Base-by-base conservation (phyloP, 225 moss, liverwort and hornwort species). In the Marchantia polymorpha region DNA sequence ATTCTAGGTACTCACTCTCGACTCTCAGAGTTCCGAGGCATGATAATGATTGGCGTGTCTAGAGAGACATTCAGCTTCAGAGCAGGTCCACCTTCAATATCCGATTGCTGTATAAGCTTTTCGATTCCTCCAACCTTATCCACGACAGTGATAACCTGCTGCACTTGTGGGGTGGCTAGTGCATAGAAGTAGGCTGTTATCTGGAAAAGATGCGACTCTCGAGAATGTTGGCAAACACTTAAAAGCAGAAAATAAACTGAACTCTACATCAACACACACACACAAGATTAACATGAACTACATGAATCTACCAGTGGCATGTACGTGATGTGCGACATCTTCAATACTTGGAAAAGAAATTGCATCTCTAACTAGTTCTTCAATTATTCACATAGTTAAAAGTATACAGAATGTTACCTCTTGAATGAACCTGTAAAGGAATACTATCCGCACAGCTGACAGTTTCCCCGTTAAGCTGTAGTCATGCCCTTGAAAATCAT, bases 371-470 rank as follows among this genome's bases (percentile, higher is more conserved):
- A 15, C 16, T 17, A 58, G 5, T 16, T 58, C 14, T 58, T 58
- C 15, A 58, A 58, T 58, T 64, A 22, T 64, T 23, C 25, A 12
- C n/a, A 7, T n/a, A 52, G 52, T 10, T 51, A 12, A 49, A 23
- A 14, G 39, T 70, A n/a, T 22, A 22, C 31, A 49, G 54, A 29
- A 14, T 77, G 15, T 80, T 83, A 94, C 96, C 92, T 97, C 97
- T 84, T 97, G 97, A 69, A 97, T 94, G 54, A 97, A 97, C 79
- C 94, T 92, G 88, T 94, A 92, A 60, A 97, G 88, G 77, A 94
- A 97, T 63, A 97, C 97, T 83, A 97, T 92, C 80, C 97, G 90
- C 69, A 97, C 97, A 46, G 97, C 97, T 78, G 94, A 97, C 17
- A 97, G 90, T 82, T 89, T 94, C 80, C 94, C 97, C 65, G 88